Base-by-base conservation (phyloP, 441 rosid genomes). In the Brassica hybrid region DNA sequence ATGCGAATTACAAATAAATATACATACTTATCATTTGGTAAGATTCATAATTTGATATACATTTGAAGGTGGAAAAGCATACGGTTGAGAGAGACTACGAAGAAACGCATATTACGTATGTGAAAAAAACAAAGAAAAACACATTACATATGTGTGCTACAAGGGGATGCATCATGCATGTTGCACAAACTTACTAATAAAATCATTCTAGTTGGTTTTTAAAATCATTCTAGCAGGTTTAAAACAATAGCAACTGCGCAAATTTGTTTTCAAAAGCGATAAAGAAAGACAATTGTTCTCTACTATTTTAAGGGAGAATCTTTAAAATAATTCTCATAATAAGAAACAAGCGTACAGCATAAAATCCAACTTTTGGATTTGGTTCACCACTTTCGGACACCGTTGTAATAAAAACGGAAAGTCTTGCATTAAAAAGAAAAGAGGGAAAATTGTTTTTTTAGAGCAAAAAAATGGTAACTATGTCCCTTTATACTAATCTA, bases 341-440 rank as follows among this genome's bases (percentile, higher is more conserved):
- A n/a, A 25, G 21, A 63, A 59, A 71, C 70, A 79, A 82, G 43
- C 69, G 57, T 3, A 64, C 64, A 75, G 56, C 79, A 80, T 76
- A 71, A 81, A 82, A 88, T 88, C 89, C 76, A 52, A 38, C 73
- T 72, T 59, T 74, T 74, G 72, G 88, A 85, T 87, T 85, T 76
- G 82, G 78, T 79, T 72, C 74, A 73, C 62, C 80, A 75, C 82
- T 75, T 80, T 85, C 74, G 72, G 68, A 84, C 79, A 80, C 82
- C 68, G 54, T 69, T 74, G n/a, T 43, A 57, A 69, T 79, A 74
- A 69, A 63, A 79, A 79, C 71, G 79, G 75, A 74, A 73, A 79
- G 75, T 74, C 65, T 10, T 14, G 45, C n/a, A n/a, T n/a, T n/a
- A n/a, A 61, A 12, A 67, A 2, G 45, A 43, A 32, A 64, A 74